A percentile compares a stretch with the other conserved stretches of the same genome.
phyloP scores from a whole-genome alignment of 1,284 basidiomycete species.

The Tylopilus sp. region DNA sequence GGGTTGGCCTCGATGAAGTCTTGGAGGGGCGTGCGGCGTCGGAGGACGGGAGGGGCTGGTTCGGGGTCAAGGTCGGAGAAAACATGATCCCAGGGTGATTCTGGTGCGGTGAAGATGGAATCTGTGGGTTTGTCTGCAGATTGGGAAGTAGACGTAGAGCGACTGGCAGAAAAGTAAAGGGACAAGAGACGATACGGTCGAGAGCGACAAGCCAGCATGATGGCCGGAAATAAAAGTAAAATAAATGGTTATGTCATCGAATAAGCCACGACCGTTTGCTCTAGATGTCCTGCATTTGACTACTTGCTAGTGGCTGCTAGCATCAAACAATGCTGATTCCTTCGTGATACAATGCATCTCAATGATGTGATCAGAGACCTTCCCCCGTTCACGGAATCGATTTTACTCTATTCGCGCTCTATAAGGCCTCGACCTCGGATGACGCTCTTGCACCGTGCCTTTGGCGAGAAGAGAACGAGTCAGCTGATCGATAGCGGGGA shows the following conservation, averaged over 20 bases:
- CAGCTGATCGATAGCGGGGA: too few relatives aligned
- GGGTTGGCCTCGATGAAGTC: neutral
- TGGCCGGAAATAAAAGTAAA: neutral
- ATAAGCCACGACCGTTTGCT: too few relatives aligned
- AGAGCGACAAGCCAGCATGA: constrained; percentile 32
- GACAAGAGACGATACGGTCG: constrained; percentile 11
- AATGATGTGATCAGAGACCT: too few relatives aligned
- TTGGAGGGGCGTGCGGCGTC: constrained; percentile 7
- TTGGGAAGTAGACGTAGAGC: constrained; percentile 3
- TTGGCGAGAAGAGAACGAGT: too few relatives aligned
- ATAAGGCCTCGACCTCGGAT: too few relatives aligned
- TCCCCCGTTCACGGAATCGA: too few relatives aligned
- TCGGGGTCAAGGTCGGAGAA: constrained; percentile 56
- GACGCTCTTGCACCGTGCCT: too few relatives aligned
- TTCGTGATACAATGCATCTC: too few relatives aligned
- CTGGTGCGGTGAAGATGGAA: constrained; percentile 50
- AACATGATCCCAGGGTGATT: constrained; percentile 67
- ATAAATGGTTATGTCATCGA: neutral
- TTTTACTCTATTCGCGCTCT: too few relatives aligned
- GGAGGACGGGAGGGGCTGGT: constrained; percentile 34
- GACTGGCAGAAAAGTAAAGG: constrained; percentile 7
- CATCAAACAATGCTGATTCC: too few relatives aligned
- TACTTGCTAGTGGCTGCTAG: too few relatives aligned
- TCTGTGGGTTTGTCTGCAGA: constrained; percentile 20
- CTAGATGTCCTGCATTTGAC: too few relatives aligned